Evolutionary conservation across 1,139 yeast genomes (phyloP).

Genomic region (Yamadazyma jaroonii): DNA sequence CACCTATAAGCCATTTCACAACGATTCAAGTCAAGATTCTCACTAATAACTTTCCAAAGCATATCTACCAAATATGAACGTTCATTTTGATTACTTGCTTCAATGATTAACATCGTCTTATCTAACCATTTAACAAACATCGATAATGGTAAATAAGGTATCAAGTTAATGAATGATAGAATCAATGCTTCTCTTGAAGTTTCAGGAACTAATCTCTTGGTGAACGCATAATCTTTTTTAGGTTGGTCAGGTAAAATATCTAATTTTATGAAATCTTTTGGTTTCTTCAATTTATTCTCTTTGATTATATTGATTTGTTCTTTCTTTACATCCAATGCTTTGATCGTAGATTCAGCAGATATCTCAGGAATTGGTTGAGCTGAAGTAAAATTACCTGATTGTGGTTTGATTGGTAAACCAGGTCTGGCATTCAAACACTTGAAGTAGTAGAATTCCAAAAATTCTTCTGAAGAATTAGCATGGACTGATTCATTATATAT

Average conservation of each 20-base stretch:
- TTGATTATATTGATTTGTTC: slow-evolving; percentile 24
- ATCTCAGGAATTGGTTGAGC: slow-evolving; percentile 41
- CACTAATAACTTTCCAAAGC: slow-evolving; percentile 43
- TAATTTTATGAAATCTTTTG: slow-evolving; percentile 26
- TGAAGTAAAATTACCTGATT: slow-evolving; percentile 24
- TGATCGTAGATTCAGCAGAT: slow-evolving; percentile 35
- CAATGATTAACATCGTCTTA: slow-evolving; percentile 41
- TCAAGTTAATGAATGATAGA: slow-evolving; percentile 44
- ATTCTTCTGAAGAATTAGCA: slow-evolving; percentile 30
- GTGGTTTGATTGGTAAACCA: slow-evolving; percentile 23
- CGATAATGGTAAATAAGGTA: slow-evolving; percentile 53
- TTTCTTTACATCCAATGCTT: slow-evolving; percentile 23
- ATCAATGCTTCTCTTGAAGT: slow-evolving; percentile 55
- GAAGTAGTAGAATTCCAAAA: slow-evolving; percentile 40
- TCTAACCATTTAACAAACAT: slow-evolving; percentile 48
- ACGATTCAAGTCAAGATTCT: slow-evolving; percentile 55
- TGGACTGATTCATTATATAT: slow-evolving; percentile 20
- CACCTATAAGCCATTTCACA: slow-evolving; percentile 63
- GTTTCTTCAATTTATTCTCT: slow-evolving; percentile 32
- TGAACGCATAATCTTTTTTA: slow-evolving; percentile 19
- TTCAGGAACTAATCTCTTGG: slow-evolving; percentile 27
- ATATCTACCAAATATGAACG: slow-evolving; percentile 22
- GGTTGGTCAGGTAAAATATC: slow-evolving; percentile 19
- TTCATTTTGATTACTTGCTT: slow-evolving; percentile 37
- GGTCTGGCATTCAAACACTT: slow-evolving; percentile 32